phyloP scores from a whole-genome alignment of 768 basidiomycete species.

The Nidularia pulvinata region DNA sequence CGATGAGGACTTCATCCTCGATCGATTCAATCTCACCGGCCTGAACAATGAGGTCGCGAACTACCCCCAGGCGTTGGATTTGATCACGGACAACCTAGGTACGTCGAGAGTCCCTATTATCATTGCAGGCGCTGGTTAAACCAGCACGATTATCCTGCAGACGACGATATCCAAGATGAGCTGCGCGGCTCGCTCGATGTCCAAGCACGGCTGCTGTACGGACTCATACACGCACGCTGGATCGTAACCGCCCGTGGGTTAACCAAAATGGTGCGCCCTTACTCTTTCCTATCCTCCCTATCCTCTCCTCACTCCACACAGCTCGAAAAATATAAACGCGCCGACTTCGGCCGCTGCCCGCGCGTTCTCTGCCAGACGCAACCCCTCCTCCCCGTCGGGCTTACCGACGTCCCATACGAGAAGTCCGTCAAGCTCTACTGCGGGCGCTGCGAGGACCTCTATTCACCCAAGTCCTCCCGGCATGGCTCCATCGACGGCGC shows the following conservation, averaged over 20 bases:
- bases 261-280: constrained; percentile 81
- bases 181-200: constrained; percentile 89
- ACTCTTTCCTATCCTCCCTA: not conserved
- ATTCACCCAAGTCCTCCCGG: constrained; percentile 95
- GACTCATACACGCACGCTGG: constrained; percentile 96
- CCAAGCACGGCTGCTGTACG: constrained; percentile 92
- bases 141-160: constrained; percentile 29
- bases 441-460: constrained; percentile 97
- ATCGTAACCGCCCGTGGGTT: constrained; percentile 94
- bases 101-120: constrained; percentile 16
- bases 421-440: constrained; percentile 99
- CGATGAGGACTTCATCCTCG: constrained; percentile 98
- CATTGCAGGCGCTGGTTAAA: not conserved
- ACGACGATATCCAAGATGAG: constrained; percentile 95
- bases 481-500: constrained; percentile 99
- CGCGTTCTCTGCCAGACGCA: constrained; percentile 95
- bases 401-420: constrained; percentile 97
- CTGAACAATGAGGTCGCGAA: constrained; percentile 96
- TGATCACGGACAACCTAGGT: constrained; percentile 97
- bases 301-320: constrained; percentile 17
- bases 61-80: constrained; percentile 90
- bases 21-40: constrained; percentile 97
- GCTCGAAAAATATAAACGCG: constrained; percentile 98
- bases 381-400: constrained; percentile 94
- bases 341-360: constrained; percentile 98